Percentiles rank a stretch among this genome's conserved stretches.
These are phyloP conservation scores for Favolaschia claudopus DNA, from an alignment of 768 basidiomycete genomes.

Conservation along the genomic window DNA sequence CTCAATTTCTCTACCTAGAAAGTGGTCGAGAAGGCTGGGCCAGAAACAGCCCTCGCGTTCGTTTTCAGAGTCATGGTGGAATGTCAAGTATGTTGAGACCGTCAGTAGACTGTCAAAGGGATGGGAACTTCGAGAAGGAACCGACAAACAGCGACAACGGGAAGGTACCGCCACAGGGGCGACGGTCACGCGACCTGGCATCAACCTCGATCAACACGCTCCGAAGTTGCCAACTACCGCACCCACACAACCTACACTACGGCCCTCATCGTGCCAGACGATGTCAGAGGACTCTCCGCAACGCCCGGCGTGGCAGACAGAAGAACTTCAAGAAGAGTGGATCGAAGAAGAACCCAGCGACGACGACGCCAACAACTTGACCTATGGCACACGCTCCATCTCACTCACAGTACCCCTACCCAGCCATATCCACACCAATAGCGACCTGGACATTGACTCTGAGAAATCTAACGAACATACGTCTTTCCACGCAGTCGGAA, in stretches of 20 bases:
- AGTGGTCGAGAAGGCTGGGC: no score
- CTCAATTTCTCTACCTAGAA: no score
- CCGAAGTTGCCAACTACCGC: not conserved
- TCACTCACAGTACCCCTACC: constrained; percentile 67
- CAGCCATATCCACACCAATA: constrained; percentile 58
- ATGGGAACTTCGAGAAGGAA: no score
- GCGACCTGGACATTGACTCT: constrained; percentile 42
- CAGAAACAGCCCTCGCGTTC: no score
- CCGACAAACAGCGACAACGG: not conserved
- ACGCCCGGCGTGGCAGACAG: constrained; percentile 83
- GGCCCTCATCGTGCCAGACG: constrained; percentile 30
- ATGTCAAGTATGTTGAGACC: no score
- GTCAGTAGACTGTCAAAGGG: no score
- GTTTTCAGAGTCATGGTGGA: no score
- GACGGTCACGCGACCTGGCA: constrained; percentile 16
- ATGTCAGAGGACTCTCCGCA: constrained; percentile 38
- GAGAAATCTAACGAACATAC: constrained; percentile 34
- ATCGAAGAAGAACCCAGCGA: constrained; percentile 61
- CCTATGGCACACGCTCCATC: constrained; percentile 61
- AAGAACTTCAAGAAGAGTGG: constrained; percentile 94
- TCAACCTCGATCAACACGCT: constrained; percentile 9
- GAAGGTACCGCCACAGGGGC: constrained; percentile 7
- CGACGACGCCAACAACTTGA: constrained; percentile 44
- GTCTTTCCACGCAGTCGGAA: constrained; percentile 57
- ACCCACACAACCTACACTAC: constrained; percentile 9